A percentile compares a stretch with the other conserved stretches of the same genome.
Conservation (phyloP, 352 stramenopile species). For the Plasmopara halstedii region DNA sequence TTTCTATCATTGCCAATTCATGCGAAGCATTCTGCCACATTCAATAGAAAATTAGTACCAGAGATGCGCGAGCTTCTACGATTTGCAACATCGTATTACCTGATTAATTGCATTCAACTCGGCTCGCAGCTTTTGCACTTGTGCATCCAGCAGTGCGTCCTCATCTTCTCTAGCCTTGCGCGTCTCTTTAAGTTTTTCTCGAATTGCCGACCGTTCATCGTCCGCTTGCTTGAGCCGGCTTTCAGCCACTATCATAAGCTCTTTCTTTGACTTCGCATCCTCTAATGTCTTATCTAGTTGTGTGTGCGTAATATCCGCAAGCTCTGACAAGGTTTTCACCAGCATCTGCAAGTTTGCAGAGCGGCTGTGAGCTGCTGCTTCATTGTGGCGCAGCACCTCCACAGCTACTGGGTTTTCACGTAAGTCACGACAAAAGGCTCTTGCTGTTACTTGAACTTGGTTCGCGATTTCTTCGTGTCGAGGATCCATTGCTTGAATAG, state of each 20-base stretch:
- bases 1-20: conserved; percentile 70
- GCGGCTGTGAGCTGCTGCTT: conserved; percentile 38
- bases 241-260: conserved; percentile 69
- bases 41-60: not conserved
- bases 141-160: conserved; percentile 63
- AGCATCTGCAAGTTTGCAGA: conserved; percentile 66
- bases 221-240: conserved; percentile 75
- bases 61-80: not conserved
- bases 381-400: conserved; percentile 69
- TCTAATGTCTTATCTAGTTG: conserved; percentile 81
- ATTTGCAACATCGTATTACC: conserved; percentile 10
- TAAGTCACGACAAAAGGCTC: conserved; percentile 59
- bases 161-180: conserved; percentile 80
- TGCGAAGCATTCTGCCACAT: conserved; percentile 41
- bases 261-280: conserved; percentile 77
- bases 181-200: conserved; percentile 69
- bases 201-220: conserved; percentile 66
- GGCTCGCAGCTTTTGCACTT: conserved; percentile 73
- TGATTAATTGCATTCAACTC: conserved; percentile 73
- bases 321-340: conserved; percentile 69
- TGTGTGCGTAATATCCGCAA: conserved; percentile 69
- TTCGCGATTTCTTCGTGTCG: conserved; percentile 65
- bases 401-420: conserved; percentile 65
- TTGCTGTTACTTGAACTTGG: conserved; percentile 62
- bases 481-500: conserved; percentile 45